phyloP scores from a whole-genome alignment of 2,329 filamentous ascomycete genomes.

The Sclerotinia nivalis region DNA sequence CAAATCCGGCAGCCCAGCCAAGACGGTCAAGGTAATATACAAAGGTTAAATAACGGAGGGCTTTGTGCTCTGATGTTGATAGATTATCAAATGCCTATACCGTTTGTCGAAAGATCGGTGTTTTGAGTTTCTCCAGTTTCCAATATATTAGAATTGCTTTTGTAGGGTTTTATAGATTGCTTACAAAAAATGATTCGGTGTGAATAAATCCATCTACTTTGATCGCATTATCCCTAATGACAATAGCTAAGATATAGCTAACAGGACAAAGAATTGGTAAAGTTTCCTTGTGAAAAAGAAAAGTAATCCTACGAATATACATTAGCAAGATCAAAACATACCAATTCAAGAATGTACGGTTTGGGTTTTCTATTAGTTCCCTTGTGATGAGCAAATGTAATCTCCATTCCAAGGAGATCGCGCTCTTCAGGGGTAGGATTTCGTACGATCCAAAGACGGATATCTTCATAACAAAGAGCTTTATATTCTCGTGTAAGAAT shows the following conservation, averaged over 20 bases:
- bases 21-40: not conserved
- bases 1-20: not conserved
- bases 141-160: constrained; percentile 24
- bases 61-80: not conserved
- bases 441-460: constrained; percentile 23
- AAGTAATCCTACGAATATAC: constrained; percentile 22
- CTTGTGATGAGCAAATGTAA: constrained; percentile 28
- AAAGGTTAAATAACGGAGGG: not conserved
- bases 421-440: constrained; percentile 23
- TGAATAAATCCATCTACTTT: constrained; percentile 27
- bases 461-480: constrained; percentile 23
- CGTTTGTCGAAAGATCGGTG: constrained; percentile 27
- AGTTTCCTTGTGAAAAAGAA: constrained; percentile 31
- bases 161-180: constrained; percentile 25
- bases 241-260: constrained; percentile 28
- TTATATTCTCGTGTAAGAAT: constrained; percentile 16
- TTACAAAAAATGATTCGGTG: constrained; percentile 28
- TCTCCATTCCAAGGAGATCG: constrained; percentile 29
- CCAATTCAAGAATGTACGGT: constrained; percentile 25
- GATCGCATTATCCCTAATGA: constrained; percentile 27
- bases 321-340: constrained; percentile 15
- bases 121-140: constrained; percentile 31
- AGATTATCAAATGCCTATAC: not conserved
- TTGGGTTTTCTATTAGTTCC: constrained; percentile 29
- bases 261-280: constrained; percentile 31